phyloP scores from a whole-genome alignment of 2,329 filamentous ascomycete genomes.

The Fusarium palustre region DNA sequence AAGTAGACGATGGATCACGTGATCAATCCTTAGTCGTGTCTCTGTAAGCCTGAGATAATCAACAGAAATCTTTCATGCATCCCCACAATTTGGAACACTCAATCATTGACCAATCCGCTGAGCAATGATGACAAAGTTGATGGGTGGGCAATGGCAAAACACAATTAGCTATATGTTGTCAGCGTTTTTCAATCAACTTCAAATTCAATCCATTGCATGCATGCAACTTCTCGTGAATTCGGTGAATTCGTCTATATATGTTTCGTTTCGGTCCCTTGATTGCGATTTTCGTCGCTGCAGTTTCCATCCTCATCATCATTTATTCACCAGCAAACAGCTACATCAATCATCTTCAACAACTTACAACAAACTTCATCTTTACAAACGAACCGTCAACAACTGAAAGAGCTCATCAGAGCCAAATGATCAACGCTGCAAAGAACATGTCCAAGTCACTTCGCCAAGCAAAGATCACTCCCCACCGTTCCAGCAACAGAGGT shows the following conservation, averaged over 20 bases:
- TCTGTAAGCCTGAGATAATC: conserved; percentile 41
- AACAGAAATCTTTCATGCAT: conserved; percentile 6
- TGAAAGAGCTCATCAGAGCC: conserved; percentile 17
- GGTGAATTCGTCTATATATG: conserved; percentile 53
- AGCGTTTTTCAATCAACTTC: conserved; percentile 44
- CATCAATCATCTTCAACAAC: conserved; percentile 39
- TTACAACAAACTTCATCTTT: conserved; percentile 36
- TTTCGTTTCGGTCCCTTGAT: conserved; percentile 49
- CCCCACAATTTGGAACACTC: conserved; percentile 5
- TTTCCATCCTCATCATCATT: conserved; percentile 54
- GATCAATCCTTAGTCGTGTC: conserved; percentile 4
- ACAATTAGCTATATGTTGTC: conserved; percentile 43
- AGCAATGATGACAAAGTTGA: conserved; percentile 42
- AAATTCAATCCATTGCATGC: conserved; percentile 29
- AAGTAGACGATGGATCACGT: conserved; percentile 19
- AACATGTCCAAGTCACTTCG: conserved; percentile 72
- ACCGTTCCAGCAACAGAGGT: conserved; percentile 77
- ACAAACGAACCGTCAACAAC: conserved; percentile 23
- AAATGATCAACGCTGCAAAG: conserved; percentile 54
- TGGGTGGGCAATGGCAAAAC: conserved; percentile 11
- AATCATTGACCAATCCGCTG: conserved; percentile 41
- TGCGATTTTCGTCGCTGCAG: conserved; percentile 53
- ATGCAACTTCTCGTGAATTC: conserved; percentile 47
- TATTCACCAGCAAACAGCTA: conserved; percentile 45
- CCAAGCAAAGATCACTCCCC: conserved; percentile 79